Base-by-base conservation (phyloP, 768 basidiomycete species). In the Termitomyces sp. region DNA sequence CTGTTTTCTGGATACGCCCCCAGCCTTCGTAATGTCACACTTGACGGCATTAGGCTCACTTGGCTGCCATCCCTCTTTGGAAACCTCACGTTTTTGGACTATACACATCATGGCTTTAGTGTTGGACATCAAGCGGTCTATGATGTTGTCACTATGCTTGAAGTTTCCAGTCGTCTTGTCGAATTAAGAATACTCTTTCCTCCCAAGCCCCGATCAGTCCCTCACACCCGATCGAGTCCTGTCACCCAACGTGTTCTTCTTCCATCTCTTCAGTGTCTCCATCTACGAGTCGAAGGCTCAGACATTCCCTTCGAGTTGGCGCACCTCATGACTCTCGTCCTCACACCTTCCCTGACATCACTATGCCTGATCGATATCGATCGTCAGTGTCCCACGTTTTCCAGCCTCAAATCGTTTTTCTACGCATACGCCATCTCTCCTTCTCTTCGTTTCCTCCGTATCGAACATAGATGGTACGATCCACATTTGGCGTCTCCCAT, bases 21-120 rank as follows among this genome's bases (percentile, higher is more conserved):
- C 5, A 77, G 72, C 24, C 76, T 91, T 5, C 73, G 78, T 36
- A 76, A 77, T 20, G 75, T 81, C 45, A 83, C 81, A 2, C 58
- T 89, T n/a, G 81, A 87, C 54, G 88, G 88, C 3, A 79, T 88
- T 42, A 79, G 84, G 58, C 68, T 90, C 52, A 70, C 77, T 4
- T 89, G 87, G 87, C 67, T 79, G 13, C 83, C 87, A 34, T 80
- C 80, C 10, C 73, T 89, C 34, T 89, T 85, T 63, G 72, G 74
- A 39, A 85, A 86, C 65, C 74, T 90, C 44, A 81, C 79, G 6
- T 82, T 74, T 64, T 76, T 91, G 43, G 84, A 89, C 68, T 90
- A 89, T 62, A 84, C 85, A 1, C 88, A 90, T 63, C 88, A 89
- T 58, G 83, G 84, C 22, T 87, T 88, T 70, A 87, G 79, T 39